Evolutionary conservation across 169 alveolate species (phyloP), one percentile per base, ranked within the genome.

Genomic region (Eimeria necatrix): DNA sequence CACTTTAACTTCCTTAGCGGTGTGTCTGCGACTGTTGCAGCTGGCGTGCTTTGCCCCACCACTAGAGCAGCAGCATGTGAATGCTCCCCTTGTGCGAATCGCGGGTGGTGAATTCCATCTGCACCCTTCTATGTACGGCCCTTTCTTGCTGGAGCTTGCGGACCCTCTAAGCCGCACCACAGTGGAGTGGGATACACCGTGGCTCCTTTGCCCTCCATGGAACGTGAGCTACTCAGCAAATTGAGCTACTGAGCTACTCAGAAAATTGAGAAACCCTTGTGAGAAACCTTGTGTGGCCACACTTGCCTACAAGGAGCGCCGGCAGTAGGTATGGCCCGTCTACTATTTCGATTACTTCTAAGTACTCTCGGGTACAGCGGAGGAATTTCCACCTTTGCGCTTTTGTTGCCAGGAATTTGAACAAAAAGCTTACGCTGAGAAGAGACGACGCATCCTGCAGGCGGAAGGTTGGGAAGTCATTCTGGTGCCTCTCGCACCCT

Each of bases 141-240:
- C 87, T 0, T 88, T 88, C 22, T 73, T 88, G 59, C 87, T 88
- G n/a, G 94, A 88, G 59, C 59, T 64, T 24, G 49, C 94, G 3
- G 73, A 64, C 53, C 94, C 94, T 48, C 73, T 70, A 20, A 51
- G 81, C 20, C 70, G 78, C 18, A 52, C 59, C 5, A 22, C 48
- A 7, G 86, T 88, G 24, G 94, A 88, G 59, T 88, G 94, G 94
- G 86, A 88, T 46, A 24, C 32, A 0, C 94, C 94, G 22, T 88
- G 94, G 94, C 87, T 68, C n/a, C 56, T 88, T 41, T 88, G 20
- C 24, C 94, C 94, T 16, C n/a, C 87, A 9, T 88, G 78, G 86
- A 20, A 88, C 1, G 94, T 88, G 16, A 9, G 93, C 53, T 18
- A 32, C 41, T 32, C 41, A 32, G 41, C 41, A 32, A 2, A 32